A percentile compares a stretch with the other conserved stretches of the same genome.
Evolutionary conservation across 306 rosid species (phyloP).

Genomic region (Vigna radiata): DNA sequence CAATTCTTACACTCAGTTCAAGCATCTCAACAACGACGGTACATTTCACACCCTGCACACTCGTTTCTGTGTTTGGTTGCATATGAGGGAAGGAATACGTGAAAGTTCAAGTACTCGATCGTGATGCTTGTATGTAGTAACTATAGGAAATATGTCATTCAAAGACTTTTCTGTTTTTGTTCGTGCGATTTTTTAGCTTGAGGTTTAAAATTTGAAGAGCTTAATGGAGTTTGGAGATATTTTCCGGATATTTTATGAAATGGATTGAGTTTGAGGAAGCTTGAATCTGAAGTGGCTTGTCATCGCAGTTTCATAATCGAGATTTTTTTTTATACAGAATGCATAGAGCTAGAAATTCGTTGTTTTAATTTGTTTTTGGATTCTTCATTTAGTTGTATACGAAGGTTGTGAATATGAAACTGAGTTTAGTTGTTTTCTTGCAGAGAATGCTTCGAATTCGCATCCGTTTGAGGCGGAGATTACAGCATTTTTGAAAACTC

Average conservation of each 20-base stretch:
- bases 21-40: conserved; percentile 58
- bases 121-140: background rate
- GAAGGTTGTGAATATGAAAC: conserved; percentile 11
- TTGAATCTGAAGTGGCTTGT: conserved; percentile 9
- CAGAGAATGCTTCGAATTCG: conserved; percentile 59
- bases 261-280: background rate
- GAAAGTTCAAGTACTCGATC: conserved; percentile 2
- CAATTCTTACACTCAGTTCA: conserved; percentile 75
- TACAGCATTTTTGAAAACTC: conserved; percentile 52
- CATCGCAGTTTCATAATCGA: background rate
- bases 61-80: background rate
- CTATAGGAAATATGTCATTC: background rate
- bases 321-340: conserved; percentile 30
- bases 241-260: background rate
- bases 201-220: conserved; percentile 13
- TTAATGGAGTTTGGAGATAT: conserved; percentile 2
- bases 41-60: conserved; percentile 18
- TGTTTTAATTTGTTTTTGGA: conserved; percentile 22
- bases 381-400: conserved; percentile 25
- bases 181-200: background rate
- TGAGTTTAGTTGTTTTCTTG: conserved; percentile 23
- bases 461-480: conserved; percentile 82
- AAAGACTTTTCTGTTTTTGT: background rate
- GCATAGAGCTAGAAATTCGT: background rate
- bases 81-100: background rate